Conservation (phyloP, 352 stramenopile genomes). For the Pythium rhizo-oryzae region DNA sequence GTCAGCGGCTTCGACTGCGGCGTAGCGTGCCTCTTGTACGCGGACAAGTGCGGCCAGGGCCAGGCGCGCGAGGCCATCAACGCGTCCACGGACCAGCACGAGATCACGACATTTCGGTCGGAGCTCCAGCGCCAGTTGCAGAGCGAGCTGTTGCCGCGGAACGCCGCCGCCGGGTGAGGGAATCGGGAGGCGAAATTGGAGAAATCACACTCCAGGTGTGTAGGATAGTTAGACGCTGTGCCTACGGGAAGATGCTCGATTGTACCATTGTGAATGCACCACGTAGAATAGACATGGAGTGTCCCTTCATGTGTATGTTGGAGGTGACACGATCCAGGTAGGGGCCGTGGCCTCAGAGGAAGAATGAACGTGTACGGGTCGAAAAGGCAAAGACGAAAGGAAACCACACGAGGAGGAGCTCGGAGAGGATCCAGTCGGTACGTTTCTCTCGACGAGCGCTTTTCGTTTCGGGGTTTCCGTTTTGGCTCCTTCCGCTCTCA, state of each 20-base stretch:
- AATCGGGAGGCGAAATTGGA: too few species aligned
- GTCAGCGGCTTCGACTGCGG: conserved; percentile 90
- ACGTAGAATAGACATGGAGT: neutral
- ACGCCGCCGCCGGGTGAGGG: neutral
- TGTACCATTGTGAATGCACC: too few species aligned
- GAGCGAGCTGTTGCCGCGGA: conserved; percentile 3
- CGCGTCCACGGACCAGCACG: conserved; percentile 57
- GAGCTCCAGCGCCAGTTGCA: conserved; percentile 48
- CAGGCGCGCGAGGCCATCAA: conserved; percentile 65
- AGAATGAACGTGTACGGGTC: too few species aligned
- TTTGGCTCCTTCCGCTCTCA: neutral
- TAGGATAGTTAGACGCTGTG: neutral
- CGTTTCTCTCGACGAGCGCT: neutral
- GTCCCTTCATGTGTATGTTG: too few species aligned
- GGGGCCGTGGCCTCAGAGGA: too few species aligned
- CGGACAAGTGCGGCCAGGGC: conserved; percentile 79
- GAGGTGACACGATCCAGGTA: too few species aligned
- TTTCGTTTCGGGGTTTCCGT: conserved; percentile 2
- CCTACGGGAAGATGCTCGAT: neutral
- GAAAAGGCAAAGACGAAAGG: too few species aligned
- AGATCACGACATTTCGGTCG: conserved; percentile 73
- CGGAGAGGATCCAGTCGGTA: neutral
- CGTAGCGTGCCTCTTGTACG: conserved; percentile 87
- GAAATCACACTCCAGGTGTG: too few species aligned
- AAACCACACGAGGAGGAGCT: too few species aligned